Evolutionary conservation across 2,329 filamentous ascomycete genomes (phyloP), one percentile per base, ranked within the genome.

Genomic region (Microdochium paspali): DNA sequence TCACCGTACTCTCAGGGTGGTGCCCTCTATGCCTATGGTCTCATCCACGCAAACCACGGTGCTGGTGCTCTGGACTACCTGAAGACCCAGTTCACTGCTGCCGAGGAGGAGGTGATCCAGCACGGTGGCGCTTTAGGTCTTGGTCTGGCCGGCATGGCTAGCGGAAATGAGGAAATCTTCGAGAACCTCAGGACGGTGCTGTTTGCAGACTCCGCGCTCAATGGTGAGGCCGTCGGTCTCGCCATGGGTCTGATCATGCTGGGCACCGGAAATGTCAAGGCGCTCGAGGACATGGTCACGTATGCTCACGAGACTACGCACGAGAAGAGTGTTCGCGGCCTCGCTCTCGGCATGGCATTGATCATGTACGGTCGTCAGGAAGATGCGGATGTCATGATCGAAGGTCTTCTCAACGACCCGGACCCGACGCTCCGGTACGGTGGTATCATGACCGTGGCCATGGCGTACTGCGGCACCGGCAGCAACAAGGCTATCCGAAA

Each of bases 401-500:
- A 95, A 61, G 90, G 88, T 44, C 82, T 98, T 2, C 77, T 98
- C 30, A 90, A 89, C 53, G 93, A 98, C 57, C 87, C 93, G 1
- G 91, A 98, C 62, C 89, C 93, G 56, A 91, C 89, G 7, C 76
- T 98, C 51, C 83, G 93, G 55, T 98, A 98, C 57, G 93, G 93
- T 64, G 93, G 93, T 72, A 95, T 98, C 66, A 89, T 98, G 82
- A 95, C 93, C n/a, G 88, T 98, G 49, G 93, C 93, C 46, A 76
- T 98, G 63, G 93, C 93, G 18, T 98, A 98, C 71, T 96, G 91
- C 62, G 93, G 93, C 49, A 96, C 88, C 35, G 88, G 91, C 55
- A 96, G 90, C 78, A 98, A 98, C 76, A 97, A 97, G 75, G 93
- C 94, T 23, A 93, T 98, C 45, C 85, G 94, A 47, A 95, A 93